phyloP scores from a whole-genome alignment of 192 early-diverging fungal genomes.

The Linnemannia hyalina region DNA sequence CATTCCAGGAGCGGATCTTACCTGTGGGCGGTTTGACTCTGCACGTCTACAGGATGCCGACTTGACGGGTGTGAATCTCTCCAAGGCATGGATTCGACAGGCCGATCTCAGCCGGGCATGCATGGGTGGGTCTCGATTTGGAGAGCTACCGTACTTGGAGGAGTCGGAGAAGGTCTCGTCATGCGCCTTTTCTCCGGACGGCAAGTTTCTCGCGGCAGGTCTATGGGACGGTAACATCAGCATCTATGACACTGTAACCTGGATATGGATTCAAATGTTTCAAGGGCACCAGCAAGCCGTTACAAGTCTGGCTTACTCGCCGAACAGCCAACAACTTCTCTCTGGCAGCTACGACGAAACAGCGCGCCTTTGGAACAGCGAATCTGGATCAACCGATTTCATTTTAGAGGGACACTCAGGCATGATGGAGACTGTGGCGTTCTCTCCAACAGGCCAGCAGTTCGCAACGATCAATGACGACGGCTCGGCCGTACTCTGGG shows the following conservation, averaged over 20 bases:
- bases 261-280: background rate
- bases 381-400: too few relatives aligned
- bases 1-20: constrained; percentile 5
- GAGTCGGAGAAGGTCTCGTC: background rate
- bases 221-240: background rate
- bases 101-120: background rate
- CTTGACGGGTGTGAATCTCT: background rate
- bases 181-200: background rate
- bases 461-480: too few relatives aligned
- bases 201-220: background rate
- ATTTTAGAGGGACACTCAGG: too few relatives aligned
- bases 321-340: background rate
- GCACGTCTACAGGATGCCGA: constrained; percentile 2
- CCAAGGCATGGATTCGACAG: background rate
- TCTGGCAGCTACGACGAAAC: background rate
- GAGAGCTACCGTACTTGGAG: background rate
- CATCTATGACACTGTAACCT: background rate
- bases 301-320: background rate
- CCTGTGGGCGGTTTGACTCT: background rate
- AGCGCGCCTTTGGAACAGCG: background rate
- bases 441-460: too few relatives aligned
- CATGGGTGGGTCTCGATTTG: background rate
- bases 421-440: too few relatives aligned
- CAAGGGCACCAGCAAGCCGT: background rate
- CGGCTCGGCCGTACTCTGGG: too few relatives aligned